These are phyloP conservation scores for Phylloporus sp. DNA, from an alignment of 768 basidiomycete species.

Conservation along the genomic window DNA sequence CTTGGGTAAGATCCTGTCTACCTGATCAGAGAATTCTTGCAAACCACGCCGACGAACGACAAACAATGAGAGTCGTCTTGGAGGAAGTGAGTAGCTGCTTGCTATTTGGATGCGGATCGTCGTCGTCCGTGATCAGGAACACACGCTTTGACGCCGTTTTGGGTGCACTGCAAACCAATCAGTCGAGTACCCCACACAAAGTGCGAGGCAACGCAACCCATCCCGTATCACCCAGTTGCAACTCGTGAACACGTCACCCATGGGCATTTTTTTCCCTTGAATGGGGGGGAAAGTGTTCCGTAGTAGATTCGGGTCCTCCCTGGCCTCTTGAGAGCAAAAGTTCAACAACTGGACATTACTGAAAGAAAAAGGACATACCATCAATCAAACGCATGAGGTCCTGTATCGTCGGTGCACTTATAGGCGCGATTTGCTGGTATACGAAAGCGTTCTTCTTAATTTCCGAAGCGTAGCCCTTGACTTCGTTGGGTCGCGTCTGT, in stretches of 20 bases:
- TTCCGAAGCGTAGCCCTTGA: constrained; percentile 43
- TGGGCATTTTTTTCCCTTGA: constrained; percentile 54
- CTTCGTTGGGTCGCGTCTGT: constrained; percentile 26
- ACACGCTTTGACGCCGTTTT: constrained; percentile 90
- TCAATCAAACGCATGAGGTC: constrained; percentile 74
- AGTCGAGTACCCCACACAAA: not conserved
- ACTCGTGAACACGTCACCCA: constrained; percentile 87
- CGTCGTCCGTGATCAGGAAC: constrained; percentile 84
- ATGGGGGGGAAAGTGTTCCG: constrained; percentile 61
- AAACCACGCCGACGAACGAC: constrained; percentile 17
- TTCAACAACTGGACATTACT: not conserved
- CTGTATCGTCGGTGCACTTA: constrained; percentile 80
- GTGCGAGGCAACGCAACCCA: constrained; percentile 47
- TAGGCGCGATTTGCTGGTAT: constrained; percentile 69
- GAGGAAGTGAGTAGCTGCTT: constrained; percentile 64
- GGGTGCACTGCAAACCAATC: constrained; percentile 49
- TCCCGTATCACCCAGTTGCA: constrained; percentile 88
- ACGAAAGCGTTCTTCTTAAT: constrained; percentile 67
- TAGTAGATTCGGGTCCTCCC: constrained; percentile 57
- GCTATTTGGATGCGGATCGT: constrained; percentile 43
- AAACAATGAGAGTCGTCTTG: constrained; percentile 62
- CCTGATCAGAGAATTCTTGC: not conserved
- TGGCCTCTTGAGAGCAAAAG: constrained; percentile 43
- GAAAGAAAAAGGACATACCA: constrained; percentile 40
- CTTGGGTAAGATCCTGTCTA: constrained; percentile 71